Evolutionary conservation across 306 rosid species (phyloP), one percentile per base, ranked within the genome.

Genomic region (Cucurbita argyrosperma): DNA sequence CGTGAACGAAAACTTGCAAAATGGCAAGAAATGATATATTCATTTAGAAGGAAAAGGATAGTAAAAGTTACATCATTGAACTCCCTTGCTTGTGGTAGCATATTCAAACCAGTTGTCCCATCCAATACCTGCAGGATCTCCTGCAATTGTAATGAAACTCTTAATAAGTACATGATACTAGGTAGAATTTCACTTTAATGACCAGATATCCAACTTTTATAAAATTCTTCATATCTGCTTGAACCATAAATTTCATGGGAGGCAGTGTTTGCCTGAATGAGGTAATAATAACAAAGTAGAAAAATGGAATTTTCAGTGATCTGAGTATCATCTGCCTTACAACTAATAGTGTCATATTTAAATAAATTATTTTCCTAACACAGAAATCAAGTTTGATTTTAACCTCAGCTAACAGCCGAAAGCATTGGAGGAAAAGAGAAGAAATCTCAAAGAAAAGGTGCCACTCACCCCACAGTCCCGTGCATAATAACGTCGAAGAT

Each of bases 31-130:
- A 65, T 21, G 55, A 19, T 21, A 45, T 19, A 5, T 2, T 66
- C 7, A 61, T 35, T 39, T 18, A 55, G 62, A 13, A 37, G 76
- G 79, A 65, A 66, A 74, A 57, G 19, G 75, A 72, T 38, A 50
- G 69, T 74, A 68, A 60, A 1, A 1, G 65, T 83, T 94, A 91
- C 97, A 39, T 94, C 99, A 71, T 94, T 91, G 76, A 94, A 94
- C 78, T 94, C 99, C 76, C 96, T 85, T 43, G 97, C 97, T 81
- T 94, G 99, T 52, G 96, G 96, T 71, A 94, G 84, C 99, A 94
- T 94, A 84, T 94, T 91, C 90, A 94, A 87, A 78, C 99, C 99
- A 35, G 97, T 94, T 11, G 96, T 94, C 77, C 99, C 99, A 85
- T 94, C 99, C 80, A 94, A 83, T 81, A 91, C 96, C 72, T 79